These are phyloP conservation scores for Pseudogymnoascus sp. DNA, from an alignment of 2,329 filamentous ascomycete genomes.

Conservation along the genomic window DNA sequence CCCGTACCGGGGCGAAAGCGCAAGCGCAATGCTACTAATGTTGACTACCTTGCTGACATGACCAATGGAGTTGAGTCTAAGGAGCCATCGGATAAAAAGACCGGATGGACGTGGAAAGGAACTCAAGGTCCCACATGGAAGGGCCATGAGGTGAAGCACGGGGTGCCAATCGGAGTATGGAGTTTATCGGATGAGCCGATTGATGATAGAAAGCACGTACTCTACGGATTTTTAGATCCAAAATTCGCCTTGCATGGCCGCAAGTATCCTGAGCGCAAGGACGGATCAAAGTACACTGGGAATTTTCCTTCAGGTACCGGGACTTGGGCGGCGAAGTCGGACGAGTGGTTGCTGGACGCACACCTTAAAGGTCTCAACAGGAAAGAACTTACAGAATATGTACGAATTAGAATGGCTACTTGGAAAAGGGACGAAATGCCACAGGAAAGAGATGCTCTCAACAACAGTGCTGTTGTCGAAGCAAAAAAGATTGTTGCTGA, in stretches of 20 bases:
- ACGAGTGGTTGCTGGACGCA: slow-evolving; percentile 48
- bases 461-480: slow-evolving; percentile 19
- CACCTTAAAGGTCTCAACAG: slow-evolving; percentile 49
- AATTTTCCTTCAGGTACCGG: slow-evolving; percentile 47
- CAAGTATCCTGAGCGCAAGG: slow-evolving; percentile 42
- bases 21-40: slow-evolving; percentile 44
- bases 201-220: slow-evolving; percentile 44
- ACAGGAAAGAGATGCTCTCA: slow-evolving; percentile 18
- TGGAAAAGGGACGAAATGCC: slow-evolving; percentile 23
- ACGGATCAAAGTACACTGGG: slow-evolving; percentile 38
- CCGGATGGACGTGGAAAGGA: neutral
- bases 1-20: slow-evolving; percentile 44
- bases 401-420: slow-evolving; percentile 39
- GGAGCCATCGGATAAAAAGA: neutral
- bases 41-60: neutral
- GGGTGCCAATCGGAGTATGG: slow-evolving; percentile 48
- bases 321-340: slow-evolving; percentile 57
- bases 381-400: slow-evolving; percentile 53
- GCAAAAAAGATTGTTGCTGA: slow-evolving; percentile 19
- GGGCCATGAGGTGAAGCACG: slow-evolving; percentile 18
- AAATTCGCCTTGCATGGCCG: slow-evolving; percentile 52
- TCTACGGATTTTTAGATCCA: slow-evolving; percentile 55
- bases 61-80: neutral
- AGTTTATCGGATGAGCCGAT: slow-evolving; percentile 46
- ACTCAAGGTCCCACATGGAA: slow-evolving; percentile 10